phyloP scores from a whole-genome alignment of 495 filamentous ascomycete species.

The Penicillium psychrofluorescens region DNA sequence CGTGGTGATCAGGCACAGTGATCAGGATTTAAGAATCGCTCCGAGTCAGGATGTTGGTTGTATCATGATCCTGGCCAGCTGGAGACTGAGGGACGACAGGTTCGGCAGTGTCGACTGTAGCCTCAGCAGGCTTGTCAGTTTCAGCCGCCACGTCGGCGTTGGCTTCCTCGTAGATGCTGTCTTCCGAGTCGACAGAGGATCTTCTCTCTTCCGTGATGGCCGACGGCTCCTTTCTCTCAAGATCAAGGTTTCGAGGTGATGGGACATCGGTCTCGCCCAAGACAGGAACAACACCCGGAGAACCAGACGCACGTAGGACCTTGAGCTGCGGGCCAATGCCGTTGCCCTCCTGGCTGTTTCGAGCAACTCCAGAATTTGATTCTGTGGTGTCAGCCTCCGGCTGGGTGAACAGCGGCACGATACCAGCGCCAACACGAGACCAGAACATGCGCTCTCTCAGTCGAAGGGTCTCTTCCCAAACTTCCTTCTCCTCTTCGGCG shows the following conservation, averaged over 20 bases:
- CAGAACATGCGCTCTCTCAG: conserved; percentile 94
- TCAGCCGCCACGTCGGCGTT: conserved; percentile 4
- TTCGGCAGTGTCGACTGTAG: neutral
- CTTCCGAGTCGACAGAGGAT: conserved; percentile 14
- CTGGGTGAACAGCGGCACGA: conserved; percentile 55
- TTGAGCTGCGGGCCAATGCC: too few species aligned
- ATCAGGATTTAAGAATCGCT: neutral
- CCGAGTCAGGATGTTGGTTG: neutral
- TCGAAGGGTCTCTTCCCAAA: conserved; percentile 89
- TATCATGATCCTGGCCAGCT: neutral
- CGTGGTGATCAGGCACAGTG: too few species aligned
- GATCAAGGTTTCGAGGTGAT: conserved; percentile 1
- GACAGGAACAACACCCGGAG: too few species aligned
- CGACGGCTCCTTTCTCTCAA: conserved; percentile 3
- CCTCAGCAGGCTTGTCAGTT: neutral
- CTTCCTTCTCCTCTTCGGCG: conserved; percentile 67
- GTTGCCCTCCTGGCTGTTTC: neutral
- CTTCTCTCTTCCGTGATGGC: conserved; percentile 3
- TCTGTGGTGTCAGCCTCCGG: neutral
- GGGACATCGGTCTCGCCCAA: conserved; percentile 1
- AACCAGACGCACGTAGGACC: too few species aligned
- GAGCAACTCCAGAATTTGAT: neutral
- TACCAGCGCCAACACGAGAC: conserved; percentile 82
- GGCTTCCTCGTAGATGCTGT: conserved; percentile 20
- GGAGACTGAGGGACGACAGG: neutral